A percentile compares a stretch with the other conserved stretches of the same genome.
Conservation (phyloP, 305 asterid genomes). For the Solanum chacoense region DNA sequence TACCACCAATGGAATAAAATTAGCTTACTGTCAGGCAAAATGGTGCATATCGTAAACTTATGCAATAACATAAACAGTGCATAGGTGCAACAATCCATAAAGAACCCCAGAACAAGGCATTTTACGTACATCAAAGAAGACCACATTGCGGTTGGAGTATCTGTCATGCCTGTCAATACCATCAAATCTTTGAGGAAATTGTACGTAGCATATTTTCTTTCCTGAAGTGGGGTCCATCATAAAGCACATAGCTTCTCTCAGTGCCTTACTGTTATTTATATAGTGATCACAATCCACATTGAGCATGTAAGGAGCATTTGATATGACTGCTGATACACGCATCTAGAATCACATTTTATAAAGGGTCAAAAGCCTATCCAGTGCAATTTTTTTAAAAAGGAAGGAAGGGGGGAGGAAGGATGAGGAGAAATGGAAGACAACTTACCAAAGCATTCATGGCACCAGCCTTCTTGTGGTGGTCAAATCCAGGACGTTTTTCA, state of each 20-base stretch:
- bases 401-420: not conserved
- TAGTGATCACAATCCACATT: conserved; percentile 99
- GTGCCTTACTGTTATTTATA: conserved; percentile 89
- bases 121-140: conserved; percentile 79
- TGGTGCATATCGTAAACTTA: not conserved
- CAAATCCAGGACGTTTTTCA: conserved; percentile 95
- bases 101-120: not conserved
- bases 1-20: conserved; percentile 1
- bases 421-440: not conserved
- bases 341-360: conserved; percentile 30
- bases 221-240: conserved; percentile 98
- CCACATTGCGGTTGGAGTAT: conserved; percentile 93
- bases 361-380: not conserved
- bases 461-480: conserved; percentile 96
- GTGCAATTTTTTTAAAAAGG: not conserved
- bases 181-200: conserved; percentile 94
- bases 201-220: conserved; percentile 93
- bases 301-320: conserved; percentile 87
- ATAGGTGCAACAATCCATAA: not conserved
- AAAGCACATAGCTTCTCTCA: conserved; percentile 97
- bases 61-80: not conserved
- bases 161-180: conserved; percentile 94
- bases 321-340: conserved; percentile 87
- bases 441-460: conserved; percentile 95
- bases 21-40: conserved; percentile 6